Evolutionary conservation across 306 rosid species (phyloP).

Genomic region (Fagus crenata): DNA sequence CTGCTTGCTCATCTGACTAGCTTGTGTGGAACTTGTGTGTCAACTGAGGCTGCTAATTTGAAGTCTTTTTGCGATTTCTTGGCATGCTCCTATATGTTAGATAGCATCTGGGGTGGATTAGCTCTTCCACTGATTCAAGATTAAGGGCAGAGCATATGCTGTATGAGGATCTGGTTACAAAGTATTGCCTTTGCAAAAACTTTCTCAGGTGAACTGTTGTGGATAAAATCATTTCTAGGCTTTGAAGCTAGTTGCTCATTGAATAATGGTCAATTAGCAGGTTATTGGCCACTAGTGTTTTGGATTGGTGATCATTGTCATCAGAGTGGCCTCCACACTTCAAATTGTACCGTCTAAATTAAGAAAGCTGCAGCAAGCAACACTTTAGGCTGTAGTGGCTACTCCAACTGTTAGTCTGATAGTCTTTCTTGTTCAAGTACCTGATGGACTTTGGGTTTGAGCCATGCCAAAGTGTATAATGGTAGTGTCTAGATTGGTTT

Average conservation of each 20-base stretch:
- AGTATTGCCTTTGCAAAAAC: not conserved
- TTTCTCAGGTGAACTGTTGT: not conserved
- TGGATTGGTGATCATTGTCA: not conserved
- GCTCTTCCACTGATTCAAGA: not conserved
- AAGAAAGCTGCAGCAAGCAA: not conserved
- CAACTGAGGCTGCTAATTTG: not conserved
- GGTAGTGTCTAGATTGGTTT: not conserved
- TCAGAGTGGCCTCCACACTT: not conserved
- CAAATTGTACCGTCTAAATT: not conserved
- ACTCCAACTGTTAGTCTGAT: not conserved
- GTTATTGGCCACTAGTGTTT: not conserved
- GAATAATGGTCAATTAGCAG: not conserved
- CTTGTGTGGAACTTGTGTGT: constrained; percentile 5
- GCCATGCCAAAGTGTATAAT: not conserved
- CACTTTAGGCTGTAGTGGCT: not conserved
- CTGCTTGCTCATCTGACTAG: not conserved
- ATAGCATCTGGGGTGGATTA: not conserved
- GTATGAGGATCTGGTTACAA: not conserved
- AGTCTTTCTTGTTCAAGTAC: not conserved
- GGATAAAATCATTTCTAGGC: not conserved
- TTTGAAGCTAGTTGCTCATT: not conserved
- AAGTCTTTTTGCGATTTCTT: not conserved
- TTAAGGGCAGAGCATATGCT: not conserved
- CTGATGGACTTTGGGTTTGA: not conserved
- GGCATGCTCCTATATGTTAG: not conserved